Evolutionary conservation across 495 filamentous ascomycete species (phyloP).

Genomic region (Penicillium diatomitis): DNA sequence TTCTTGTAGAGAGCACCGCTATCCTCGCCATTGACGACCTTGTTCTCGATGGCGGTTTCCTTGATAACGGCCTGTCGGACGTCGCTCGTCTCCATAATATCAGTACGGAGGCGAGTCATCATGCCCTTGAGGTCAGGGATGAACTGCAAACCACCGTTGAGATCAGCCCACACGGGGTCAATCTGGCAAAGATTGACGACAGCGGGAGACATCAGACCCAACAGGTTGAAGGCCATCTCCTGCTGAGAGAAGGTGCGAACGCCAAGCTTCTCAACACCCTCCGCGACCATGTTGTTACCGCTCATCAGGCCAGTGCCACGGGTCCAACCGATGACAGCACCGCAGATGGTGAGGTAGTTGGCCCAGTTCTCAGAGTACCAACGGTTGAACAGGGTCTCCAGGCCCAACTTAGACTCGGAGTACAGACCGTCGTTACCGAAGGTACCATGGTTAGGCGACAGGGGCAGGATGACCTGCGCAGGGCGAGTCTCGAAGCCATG

Average conservation of each 20-base stretch:
- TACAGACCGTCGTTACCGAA: slow-evolving; percentile 98
- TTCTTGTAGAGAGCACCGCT: slow-evolving; percentile 91
- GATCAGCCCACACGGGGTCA: slow-evolving; percentile 92
- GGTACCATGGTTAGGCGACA: slow-evolving; percentile 97
- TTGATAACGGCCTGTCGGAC: slow-evolving; percentile 88
- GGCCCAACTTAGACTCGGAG: slow-evolving; percentile 91
- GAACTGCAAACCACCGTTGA: slow-evolving; percentile 96
- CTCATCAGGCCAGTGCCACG: slow-evolving; percentile 97
- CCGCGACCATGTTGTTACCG: slow-evolving; percentile 95
- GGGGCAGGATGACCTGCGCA: slow-evolving; percentile 88
- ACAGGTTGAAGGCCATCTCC: slow-evolving; percentile 98
- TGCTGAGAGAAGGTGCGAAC: slow-evolving; percentile 98
- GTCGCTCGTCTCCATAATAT: slow-evolving; percentile 90
- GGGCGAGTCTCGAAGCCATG: slow-evolving; percentile 90
- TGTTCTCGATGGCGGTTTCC: slow-evolving; percentile 95
- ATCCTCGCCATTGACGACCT: slow-evolving; percentile 89
- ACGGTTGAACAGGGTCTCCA: slow-evolving; percentile 97
- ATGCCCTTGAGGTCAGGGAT: slow-evolving; percentile 93
- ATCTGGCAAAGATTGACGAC: slow-evolving; percentile 94
- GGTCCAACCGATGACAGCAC: slow-evolving; percentile 98
- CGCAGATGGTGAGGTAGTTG: slow-evolving; percentile 97
- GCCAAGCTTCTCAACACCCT: slow-evolving; percentile 91
- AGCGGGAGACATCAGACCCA: slow-evolving; percentile 89
- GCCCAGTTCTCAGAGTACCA: slow-evolving; percentile 98
- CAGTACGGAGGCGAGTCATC: slow-evolving; percentile 82